Conservation (phyloP, 371 early-diverging fungal genomes). For the Lichtheimia ornata region DNA sequence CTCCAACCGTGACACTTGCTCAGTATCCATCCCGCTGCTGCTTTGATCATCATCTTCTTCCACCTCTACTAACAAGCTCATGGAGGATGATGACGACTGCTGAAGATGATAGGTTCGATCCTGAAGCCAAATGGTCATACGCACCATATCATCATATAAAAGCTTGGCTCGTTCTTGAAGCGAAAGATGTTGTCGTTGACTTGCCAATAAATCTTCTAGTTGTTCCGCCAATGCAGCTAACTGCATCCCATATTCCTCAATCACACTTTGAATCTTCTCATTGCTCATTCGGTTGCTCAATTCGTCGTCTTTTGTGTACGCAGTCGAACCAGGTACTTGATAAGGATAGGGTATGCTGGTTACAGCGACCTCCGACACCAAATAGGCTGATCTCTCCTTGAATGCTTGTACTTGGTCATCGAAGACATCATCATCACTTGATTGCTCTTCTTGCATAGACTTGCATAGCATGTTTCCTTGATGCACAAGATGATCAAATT, state of each 20-base stretch:
- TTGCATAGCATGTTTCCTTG: conserved; percentile 22
- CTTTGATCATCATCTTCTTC: conserved; percentile 27
- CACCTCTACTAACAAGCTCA: conserved; percentile 24
- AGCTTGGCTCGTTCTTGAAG: conserved; percentile 41
- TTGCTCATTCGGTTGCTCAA: conserved; percentile 13
- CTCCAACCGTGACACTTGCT: conserved; percentile 29
- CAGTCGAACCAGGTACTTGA: neutral
- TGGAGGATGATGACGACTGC: conserved; percentile 31
- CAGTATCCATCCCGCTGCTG: conserved; percentile 16
- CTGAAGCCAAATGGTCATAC: conserved; percentile 46
- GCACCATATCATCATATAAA: conserved; percentile 43
- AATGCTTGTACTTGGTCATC: conserved; percentile 27
- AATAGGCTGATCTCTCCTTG: conserved; percentile 38
- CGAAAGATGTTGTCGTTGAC: conserved; percentile 37
- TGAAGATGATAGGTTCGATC: conserved; percentile 19
- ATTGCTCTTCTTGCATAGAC: conserved; percentile 10
- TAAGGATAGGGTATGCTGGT: conserved; percentile 33
- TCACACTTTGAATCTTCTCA: conserved; percentile 18
- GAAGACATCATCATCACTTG: conserved; percentile 18
- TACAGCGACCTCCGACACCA: conserved; percentile 32
- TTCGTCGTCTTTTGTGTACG: conserved; percentile 21
- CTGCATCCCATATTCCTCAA: conserved; percentile 24
- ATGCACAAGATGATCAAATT: conserved; percentile 15
- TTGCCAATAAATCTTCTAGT: conserved; percentile 34
- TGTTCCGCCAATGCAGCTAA: conserved; percentile 30